phyloP scores from a whole-genome alignment of 2,329 filamentous ascomycete species.

The Sclerotinia borealis region DNA sequence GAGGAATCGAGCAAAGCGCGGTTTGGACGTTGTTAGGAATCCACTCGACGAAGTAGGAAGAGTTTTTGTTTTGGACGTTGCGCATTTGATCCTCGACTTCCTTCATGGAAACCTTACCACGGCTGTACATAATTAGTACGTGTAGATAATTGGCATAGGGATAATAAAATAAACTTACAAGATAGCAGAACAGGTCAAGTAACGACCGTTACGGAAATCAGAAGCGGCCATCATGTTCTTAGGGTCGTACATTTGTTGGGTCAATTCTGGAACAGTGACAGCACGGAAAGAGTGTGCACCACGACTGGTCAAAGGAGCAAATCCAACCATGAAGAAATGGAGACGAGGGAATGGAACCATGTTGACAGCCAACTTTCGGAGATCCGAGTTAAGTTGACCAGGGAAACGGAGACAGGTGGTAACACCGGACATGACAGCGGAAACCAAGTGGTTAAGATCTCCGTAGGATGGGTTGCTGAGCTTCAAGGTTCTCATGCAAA shows the following conservation, averaged over 20 bases:
- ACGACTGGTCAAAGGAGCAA: slow-evolving; percentile 93
- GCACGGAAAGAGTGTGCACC: slow-evolving; percentile 93
- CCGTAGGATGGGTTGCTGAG: slow-evolving; percentile 97
- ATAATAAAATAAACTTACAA: slow-evolving; percentile 46
- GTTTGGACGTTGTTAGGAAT: slow-evolving; percentile 99
- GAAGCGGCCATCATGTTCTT: slow-evolving; percentile 99
- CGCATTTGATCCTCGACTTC: slow-evolving; percentile 99
- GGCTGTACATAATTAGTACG: slow-evolving; percentile 49
- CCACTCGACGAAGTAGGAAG: slow-evolving; percentile 99
- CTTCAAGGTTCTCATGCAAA: slow-evolving; percentile 99
- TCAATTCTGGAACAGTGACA: slow-evolving; percentile 94
- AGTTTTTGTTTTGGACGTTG: slow-evolving; percentile 99
- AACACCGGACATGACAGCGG: slow-evolving; percentile 98
- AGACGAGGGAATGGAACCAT: slow-evolving; percentile 99
- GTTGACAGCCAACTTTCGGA: slow-evolving; percentile 99
- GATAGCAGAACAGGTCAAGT: slow-evolving; percentile 98
- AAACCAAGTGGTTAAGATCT: slow-evolving; percentile 98
- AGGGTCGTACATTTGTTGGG: slow-evolving; percentile 99
- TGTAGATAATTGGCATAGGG: background rate
- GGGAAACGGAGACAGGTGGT: slow-evolving; percentile 99
- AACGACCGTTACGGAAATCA: slow-evolving; percentile 99
- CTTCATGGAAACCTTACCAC: slow-evolving; percentile 99
- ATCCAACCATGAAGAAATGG: slow-evolving; percentile 99
- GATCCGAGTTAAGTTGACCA: slow-evolving; percentile 98
- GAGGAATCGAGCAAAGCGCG: slow-evolving; percentile 96